phyloP scores from a whole-genome alignment of 2,329 filamentous ascomycete species.

The Sclerotinia glacialis region DNA sequence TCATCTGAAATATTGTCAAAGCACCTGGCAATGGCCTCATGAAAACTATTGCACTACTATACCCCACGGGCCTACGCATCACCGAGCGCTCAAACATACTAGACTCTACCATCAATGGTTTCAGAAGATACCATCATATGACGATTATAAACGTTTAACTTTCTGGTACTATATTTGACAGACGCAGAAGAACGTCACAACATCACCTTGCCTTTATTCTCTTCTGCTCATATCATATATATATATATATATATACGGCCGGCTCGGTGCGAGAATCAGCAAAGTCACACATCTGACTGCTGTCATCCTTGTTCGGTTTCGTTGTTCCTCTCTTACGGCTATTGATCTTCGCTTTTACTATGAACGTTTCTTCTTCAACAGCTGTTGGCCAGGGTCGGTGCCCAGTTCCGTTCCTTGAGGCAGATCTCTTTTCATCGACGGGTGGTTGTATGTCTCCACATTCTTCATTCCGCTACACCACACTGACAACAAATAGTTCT shows the following conservation, averaged over 20 bases:
- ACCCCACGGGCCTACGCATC: conserved; percentile 25
- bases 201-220: conserved; percentile 1
- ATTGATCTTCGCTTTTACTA: conserved; percentile 13
- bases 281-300: conserved; percentile 11
- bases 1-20: conserved; percentile 19
- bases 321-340: not conserved
- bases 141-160: conserved; percentile 4
- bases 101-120: not conserved
- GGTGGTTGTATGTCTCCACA: conserved; percentile 61
- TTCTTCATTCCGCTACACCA: not conserved
- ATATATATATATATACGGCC: not conserved
- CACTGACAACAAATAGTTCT: conserved; percentile 43
- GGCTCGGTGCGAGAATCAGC: not conserved
- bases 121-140: conserved; percentile 12
- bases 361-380: conserved; percentile 23
- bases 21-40: conserved; percentile 28
- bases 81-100: conserved; percentile 25
- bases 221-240: conserved; percentile 13
- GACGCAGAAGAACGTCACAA: conserved; percentile 3
- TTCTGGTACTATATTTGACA: conserved; percentile 2
- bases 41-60: conserved; percentile 23
- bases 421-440: conserved; percentile 53
- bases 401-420: conserved; percentile 67
- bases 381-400: conserved; percentile 45
- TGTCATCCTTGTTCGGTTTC: conserved; percentile 13